Evolutionary conservation across 2,329 filamentous ascomycete species (phyloP), one percentile per base, ranked within the genome.

Genomic region (Stenocarpella maydis): DNA sequence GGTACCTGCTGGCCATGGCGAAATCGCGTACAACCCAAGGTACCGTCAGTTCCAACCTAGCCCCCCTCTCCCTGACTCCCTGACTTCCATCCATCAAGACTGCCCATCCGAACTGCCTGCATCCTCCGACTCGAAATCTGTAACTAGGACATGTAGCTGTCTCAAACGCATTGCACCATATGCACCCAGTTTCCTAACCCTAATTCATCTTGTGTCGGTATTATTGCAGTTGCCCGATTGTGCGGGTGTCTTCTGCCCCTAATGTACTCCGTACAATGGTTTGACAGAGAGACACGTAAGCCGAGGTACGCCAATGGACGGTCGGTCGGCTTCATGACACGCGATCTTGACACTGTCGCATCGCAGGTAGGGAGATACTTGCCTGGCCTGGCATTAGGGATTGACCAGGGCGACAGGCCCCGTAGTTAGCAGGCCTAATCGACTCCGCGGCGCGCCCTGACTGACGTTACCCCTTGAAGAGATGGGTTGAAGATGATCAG

Each of bases 341-440:
- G 49, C 12, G 45, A 63, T 37, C 43, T 63, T 63, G 58, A 63
- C 58, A 63, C 58, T 63, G 43, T 63, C 58, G 43, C 58, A 63
- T 49, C 26, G 41, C 58, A 34, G 31, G 31, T 21, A 47, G 41
- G 58, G 7, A 63, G 58, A 43, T 17, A 37, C 19, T 47, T 47
- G 10, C 34, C 9, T 37, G 26, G n/a, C 17, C 9, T 19, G 12
- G 8, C 28, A 17, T n/a, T 37, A 63, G n/a, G 12, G 24, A 26
- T 19, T 49, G 19, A 21, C 12, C 21, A 49, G 58, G 28, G 43
- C 14, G 28, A 15, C 3, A 43, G 58, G 14, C n/a, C 58, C 37
- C 6, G 43, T 19, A 17, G 26, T 28, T 15, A 37, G n/a, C 26
- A 49, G 26, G 12, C 24, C 58, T 21, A 21, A 19, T 10, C 28